These are phyloP conservation scores for Diaporthe eres DNA, from an alignment of 2,329 filamentous ascomycete species.

Conservation along the genomic window DNA sequence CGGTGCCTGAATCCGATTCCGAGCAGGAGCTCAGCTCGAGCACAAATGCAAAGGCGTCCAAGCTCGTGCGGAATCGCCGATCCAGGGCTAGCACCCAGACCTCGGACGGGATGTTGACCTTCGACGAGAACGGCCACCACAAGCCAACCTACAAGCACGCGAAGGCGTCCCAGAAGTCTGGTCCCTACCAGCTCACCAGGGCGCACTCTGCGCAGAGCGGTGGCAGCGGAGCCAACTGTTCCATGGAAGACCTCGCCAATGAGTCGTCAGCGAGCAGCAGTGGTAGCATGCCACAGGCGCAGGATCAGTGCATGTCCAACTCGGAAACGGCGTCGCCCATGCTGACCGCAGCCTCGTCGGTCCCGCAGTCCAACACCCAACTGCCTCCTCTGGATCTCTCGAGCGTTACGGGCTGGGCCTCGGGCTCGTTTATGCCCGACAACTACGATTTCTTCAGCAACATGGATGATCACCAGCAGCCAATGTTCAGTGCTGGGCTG, in stretches of 20 bases:
- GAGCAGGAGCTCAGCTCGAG: conserved; percentile 54
- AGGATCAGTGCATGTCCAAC: conserved; percentile 68
- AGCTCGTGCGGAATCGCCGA: conserved; percentile 57
- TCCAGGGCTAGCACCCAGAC: conserved; percentile 74
- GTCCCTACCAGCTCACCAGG: conserved; percentile 72
- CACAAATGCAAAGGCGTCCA: conserved; percentile 56
- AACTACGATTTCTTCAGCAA: conserved; percentile 71
- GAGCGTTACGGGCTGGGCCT: conserved; percentile 58
- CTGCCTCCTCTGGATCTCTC: conserved; percentile 73
- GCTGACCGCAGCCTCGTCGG: conserved; percentile 61
- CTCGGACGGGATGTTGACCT: conserved; percentile 70
- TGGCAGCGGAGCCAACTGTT: conserved; percentile 63
- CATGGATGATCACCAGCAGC: conserved; percentile 63
- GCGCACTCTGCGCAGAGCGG: conserved; percentile 71
- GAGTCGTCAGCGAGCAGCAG: conserved; percentile 55
- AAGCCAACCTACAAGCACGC: conserved; percentile 73
- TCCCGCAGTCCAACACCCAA: conserved; percentile 66
- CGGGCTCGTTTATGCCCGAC: conserved; percentile 61
- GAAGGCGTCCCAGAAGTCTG: conserved; percentile 72
- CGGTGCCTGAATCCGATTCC: conserved; percentile 75
- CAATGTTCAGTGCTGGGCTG: conserved; percentile 74
- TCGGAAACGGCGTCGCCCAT: conserved; percentile 74
- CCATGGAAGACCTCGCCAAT: conserved; percentile 58
- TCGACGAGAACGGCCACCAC: conserved; percentile 76
- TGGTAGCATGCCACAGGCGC: conserved; percentile 52